Evolutionary conservation across 2,329 filamentous ascomycete species (phyloP), one percentile per base, ranked within the genome.

Genomic region (Calonectria leucothoes): DNA sequence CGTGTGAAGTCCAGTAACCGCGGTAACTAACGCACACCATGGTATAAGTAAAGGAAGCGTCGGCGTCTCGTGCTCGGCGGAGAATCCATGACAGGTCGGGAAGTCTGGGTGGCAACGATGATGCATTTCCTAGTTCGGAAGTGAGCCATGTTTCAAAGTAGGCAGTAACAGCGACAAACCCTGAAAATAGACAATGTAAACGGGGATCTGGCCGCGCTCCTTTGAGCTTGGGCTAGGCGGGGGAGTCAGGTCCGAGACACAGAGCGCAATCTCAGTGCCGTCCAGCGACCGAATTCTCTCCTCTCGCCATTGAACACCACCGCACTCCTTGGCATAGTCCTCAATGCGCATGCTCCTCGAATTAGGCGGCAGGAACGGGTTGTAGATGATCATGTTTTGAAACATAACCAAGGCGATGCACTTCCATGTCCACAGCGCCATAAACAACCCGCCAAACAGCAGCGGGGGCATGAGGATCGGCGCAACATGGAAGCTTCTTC

Each of bases 381-480:
- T 95, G 84, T 95, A 96, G 72, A 96, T 93, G 81, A 96, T 94
- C 81, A 93, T 93, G 80, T 96, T 94, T 84, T 96, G 94, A 81
- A 95, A 94, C 6, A 94, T 77, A 33, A 96, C 87, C 85, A 95
- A 91, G 91, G 95, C 94, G 67, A 91, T 83, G 80, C 93, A 95
- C 81, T 93, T 92, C 87, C 89, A 91, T 2, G 84, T 86, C 88
- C 89, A 96, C 17, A 96, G 85, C 4, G 88, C 88, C 23, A 94
- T 79, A 5, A 94, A 87, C 42, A 96, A 86, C 1, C 93, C 91
- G 17, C 87, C 82, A 80, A 95, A 95, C 52, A 94, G 86, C 8
- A 89, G 80, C 0, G 94, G 94, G 10, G 94, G 92, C 4, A 93
- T 84, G n/a, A 94, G 83, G 15, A 89, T 75, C 20, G 86, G 79